Conservation (phyloP, 2,329 filamentous ascomycete species). For the Colletotrichum sublineola region DNA sequence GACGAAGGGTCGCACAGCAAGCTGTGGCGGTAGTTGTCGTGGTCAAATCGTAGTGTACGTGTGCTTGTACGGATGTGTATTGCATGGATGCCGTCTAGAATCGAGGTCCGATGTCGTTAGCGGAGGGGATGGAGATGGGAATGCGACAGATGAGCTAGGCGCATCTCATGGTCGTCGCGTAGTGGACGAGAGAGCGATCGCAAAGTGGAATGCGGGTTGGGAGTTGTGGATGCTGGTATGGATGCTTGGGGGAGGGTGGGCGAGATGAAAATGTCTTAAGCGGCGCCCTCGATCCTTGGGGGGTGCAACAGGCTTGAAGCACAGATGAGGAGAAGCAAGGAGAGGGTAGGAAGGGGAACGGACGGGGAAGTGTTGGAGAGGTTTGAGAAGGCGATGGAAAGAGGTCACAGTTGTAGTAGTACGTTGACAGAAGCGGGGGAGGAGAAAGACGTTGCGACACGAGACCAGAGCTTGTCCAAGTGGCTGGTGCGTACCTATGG, state of each 20-base stretch:
- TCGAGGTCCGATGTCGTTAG: slow-evolving; percentile 38
- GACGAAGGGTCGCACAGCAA: slow-evolving; percentile 37
- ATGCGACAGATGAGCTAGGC: slow-evolving; percentile 48
- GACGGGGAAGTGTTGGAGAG: slow-evolving; percentile 41
- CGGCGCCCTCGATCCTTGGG: slow-evolving; percentile 24
- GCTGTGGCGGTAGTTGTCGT: slow-evolving; percentile 21
- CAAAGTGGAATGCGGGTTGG: slow-evolving; percentile 32
- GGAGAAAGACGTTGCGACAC: slow-evolving; percentile 43
- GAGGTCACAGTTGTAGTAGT: slow-evolving; percentile 40
- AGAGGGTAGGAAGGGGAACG: slow-evolving; percentile 27
- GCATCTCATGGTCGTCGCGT: slow-evolving; percentile 51
- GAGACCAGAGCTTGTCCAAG: slow-evolving; percentile 44
- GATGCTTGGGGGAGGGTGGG: slow-evolving; percentile 6
- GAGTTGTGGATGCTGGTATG: slow-evolving; percentile 12
- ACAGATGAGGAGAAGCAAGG: slow-evolving; percentile 39
- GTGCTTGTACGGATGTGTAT: slow-evolving; percentile 27
- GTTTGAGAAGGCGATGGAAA: slow-evolving; percentile 42
- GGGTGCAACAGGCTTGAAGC: slow-evolving; percentile 24
- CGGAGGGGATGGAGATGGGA: slow-evolving; percentile 43
- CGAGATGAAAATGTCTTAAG: slow-evolving; percentile 16
- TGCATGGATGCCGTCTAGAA: slow-evolving; percentile 30
- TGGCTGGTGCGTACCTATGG: slow-evolving; percentile 40
- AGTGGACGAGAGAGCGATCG: slow-evolving; percentile 29
- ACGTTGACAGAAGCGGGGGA: slow-evolving; percentile 42
- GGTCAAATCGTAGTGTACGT: slow-evolving; percentile 17